phyloP scores from a whole-genome alignment of 805 yeast species.

The Martiniozyma abietophila region DNA sequence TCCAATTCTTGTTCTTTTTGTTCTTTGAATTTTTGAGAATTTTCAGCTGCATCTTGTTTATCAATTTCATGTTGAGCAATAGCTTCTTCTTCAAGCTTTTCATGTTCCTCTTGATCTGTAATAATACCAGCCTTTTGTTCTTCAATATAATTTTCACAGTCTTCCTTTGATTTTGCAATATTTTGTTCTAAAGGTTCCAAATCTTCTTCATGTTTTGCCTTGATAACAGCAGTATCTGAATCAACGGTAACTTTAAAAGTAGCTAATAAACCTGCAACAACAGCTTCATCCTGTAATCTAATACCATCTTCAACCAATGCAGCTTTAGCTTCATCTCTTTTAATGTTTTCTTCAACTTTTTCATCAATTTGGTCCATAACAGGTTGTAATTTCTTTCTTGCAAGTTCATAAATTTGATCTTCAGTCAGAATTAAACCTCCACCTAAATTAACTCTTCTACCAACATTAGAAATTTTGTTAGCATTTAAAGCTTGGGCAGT shows the following conservation, averaged over 20 bases:
- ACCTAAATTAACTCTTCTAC: slow-evolving; percentile 42
- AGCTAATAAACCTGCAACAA: slow-evolving; percentile 29
- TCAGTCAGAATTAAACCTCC: slow-evolving; percentile 46
- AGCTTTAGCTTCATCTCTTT: slow-evolving; percentile 23
- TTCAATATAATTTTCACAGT: slow-evolving; percentile 31
- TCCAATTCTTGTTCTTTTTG: slow-evolving; percentile 22
- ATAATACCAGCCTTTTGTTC: slow-evolving; percentile 34
- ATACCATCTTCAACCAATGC: slow-evolving; percentile 23
- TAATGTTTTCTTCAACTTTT: slow-evolving; percentile 33
- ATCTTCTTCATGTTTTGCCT: slow-evolving; percentile 17
- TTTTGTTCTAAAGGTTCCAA: slow-evolving; percentile 19
- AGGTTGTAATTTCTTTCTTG: slow-evolving; percentile 47
- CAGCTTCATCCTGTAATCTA: slow-evolving; percentile 22
- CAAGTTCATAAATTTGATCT: slow-evolving; percentile 45
- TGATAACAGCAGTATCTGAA: slow-evolving; percentile 30
- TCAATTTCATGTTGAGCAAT: slow-evolving; percentile 36
- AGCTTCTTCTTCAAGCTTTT: slow-evolving; percentile 37
- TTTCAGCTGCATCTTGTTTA: slow-evolving; percentile 33
- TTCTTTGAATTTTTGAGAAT: slow-evolving; percentile 36
- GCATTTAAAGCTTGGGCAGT: slow-evolving; percentile 38
- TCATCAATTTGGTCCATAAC: slow-evolving; percentile 41
- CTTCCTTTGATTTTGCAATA: slow-evolving; percentile 23
- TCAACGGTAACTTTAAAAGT: slow-evolving; percentile 30
- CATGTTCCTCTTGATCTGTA: slow-evolving; percentile 35
- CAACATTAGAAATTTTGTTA: slow-evolving; percentile 36